A percentile compares a stretch with the other conserved stretches of the same genome.
phyloP scores from a whole-genome alignment of 2,329 filamentous ascomycete species.

The Botrytis medusae region DNA sequence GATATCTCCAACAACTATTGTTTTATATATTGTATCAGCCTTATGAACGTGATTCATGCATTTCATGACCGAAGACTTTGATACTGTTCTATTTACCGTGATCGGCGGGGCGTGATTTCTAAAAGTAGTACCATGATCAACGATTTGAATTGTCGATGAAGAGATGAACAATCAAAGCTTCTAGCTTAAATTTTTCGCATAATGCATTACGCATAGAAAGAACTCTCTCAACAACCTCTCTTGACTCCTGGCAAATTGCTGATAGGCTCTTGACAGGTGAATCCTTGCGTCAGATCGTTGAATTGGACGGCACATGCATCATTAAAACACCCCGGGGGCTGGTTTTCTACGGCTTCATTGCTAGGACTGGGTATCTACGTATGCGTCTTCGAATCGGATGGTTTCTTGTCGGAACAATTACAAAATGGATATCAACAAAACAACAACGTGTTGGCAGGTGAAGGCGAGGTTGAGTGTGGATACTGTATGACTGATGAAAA shows the following conservation, averaged over 20 bases:
- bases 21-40: conserved; percentile 21
- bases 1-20: conserved; percentile 18
- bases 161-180: conserved; percentile 17
- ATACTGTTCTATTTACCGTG: neutral
- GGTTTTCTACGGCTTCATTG: neutral
- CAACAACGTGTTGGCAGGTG: conserved; percentile 2
- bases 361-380: neutral
- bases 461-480: conserved; percentile 1
- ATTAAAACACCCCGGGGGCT: neutral
- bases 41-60: conserved; percentile 19
- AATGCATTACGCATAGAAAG: conserved; percentile 4
- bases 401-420: neutral
- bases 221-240: neutral
- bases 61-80: neutral
- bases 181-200: neutral
- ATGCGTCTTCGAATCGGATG: neutral
- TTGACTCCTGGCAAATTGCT: neutral
- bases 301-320: neutral
- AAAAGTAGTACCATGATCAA: conserved; percentile 8
- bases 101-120: neutral
- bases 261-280: neutral
- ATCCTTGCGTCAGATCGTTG: conserved; percentile 21
- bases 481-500: neutral
- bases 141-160: conserved; percentile 11
- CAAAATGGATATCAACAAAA: conserved; percentile 4